Evolutionary conservation across 1,284 basidiomycete species (phyloP), one percentile per base, ranked within the genome.

Genomic region (Stereum hirsutum): DNA sequence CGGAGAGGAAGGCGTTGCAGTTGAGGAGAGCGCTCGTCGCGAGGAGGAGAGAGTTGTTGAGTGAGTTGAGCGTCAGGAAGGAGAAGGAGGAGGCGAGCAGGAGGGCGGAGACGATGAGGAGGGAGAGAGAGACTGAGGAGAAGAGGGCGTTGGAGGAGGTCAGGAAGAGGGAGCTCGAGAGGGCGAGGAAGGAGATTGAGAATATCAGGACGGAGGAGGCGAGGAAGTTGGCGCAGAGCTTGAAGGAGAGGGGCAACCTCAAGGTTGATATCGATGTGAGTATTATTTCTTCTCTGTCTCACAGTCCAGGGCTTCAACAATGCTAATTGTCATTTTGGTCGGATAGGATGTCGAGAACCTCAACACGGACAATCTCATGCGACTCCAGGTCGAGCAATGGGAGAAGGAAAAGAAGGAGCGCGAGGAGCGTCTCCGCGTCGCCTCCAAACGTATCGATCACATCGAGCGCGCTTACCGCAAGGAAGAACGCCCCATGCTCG

Each of bases 341-440:
- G 47, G 52, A 17, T 59, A 90, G 84, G 84, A 87, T 58, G 74
- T 93, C 63, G 85, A 89, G 54, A 77, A 80, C 42, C 72, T 93
- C 51, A 91, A 92, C 63, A 93, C 92, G 7, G 83, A 90, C 57
- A 82, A 83, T 50, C 78, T 99, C 49, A 89, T 98, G 60, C 80
- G 79, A 42, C 78, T 98, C 54, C 92, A 97, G 63, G 92, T 98
- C 41, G 82, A 90, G 54, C 91, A 96, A 58, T 74, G 96, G 44
- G 94, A 97, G 68, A 97, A 96, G 68, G 95, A 98, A 69, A 96
- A 96, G 76, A 85, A 82, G 55, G 89, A 94, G 54, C 72, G 91
- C 51, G 78, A 75, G 50, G 89, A 94, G 56, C 80, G 85, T 21
- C 73, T 97, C 47, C 84, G 92, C 28, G 78, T 94, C 51, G 76